Percentiles rank a stretch among this genome's conserved stretches.
Evolutionary conservation across 1,284 basidiomycete species (phyloP).

Genomic region (Marasmius sp.): DNA sequence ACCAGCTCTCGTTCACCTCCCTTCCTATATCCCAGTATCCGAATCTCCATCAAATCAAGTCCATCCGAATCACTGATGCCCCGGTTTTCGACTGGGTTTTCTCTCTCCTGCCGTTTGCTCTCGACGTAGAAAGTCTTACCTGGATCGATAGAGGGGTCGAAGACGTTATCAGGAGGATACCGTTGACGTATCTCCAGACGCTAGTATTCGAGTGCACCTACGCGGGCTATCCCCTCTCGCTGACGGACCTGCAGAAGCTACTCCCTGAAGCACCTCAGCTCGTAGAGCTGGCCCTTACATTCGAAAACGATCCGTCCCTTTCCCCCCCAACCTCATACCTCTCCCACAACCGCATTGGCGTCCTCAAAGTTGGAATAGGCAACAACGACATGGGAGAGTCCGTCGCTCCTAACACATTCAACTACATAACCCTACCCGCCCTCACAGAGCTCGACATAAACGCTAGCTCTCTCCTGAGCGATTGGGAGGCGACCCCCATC

Average conservation of each 20-base stretch:
- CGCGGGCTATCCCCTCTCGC: neutral
- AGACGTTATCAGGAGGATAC: neutral
- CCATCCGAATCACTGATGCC: neutral
- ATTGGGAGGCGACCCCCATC: neutral
- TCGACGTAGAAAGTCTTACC: neutral
- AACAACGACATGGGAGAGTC: neutral
- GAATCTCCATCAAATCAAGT: neutral
- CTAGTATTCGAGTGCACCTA: neutral
- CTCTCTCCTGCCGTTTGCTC: neutral
- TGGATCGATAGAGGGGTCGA: neutral
- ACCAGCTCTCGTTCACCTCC: neutral
- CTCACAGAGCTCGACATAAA: neutral
- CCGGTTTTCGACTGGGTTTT: neutral
- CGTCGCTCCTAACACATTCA: neutral
- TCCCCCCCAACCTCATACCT: neutral
- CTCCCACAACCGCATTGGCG: neutral
- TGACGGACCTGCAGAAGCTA: neutral
- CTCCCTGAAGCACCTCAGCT: neutral
- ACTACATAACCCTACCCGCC: neutral
- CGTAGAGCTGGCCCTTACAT: neutral
- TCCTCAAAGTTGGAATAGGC: neutral
- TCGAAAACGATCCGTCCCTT: neutral
- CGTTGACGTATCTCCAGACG: neutral
- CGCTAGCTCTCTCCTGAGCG: neutral
- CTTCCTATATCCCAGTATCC: neutral